Percentiles rank a stretch among this genome's conserved stretches.
phyloP scores from a whole-genome alignment of 176 grass and related monocot genomes.

The Hyparrhenia diplandra region DNA sequence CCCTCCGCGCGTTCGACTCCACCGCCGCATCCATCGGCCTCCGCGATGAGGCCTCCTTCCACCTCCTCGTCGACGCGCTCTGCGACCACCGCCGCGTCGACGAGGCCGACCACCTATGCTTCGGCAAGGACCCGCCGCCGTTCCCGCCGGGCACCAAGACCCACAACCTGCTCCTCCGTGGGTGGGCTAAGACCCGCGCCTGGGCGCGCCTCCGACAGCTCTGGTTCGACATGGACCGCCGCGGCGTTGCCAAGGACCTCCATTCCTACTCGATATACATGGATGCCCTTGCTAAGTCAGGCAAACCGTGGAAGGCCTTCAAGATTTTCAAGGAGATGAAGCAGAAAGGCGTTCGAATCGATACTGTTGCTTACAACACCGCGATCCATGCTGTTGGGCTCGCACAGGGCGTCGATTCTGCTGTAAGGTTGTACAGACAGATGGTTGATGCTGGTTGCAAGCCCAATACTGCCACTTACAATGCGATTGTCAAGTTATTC shows the following conservation, averaged over 20 bases:
- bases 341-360: conserved; percentile 39
- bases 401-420: conserved; percentile 61
- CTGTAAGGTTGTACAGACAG: conserved; percentile 54
- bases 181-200: conserved; percentile 65
- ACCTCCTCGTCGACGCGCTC: conserved; percentile 75
- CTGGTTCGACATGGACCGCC: conserved; percentile 86
- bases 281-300: conserved; percentile 69
- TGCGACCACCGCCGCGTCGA: conserved; percentile 75
- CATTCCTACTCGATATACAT: conserved; percentile 97
- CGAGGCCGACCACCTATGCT: conserved; percentile 73
- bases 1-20: conserved; percentile 37
- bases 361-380: conserved; percentile 69
- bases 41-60: conserved; percentile 60
- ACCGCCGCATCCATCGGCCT: conserved; percentile 31
- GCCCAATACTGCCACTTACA: conserved; percentile 67
- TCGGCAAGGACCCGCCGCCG: conserved; percentile 35
- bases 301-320: conserved; percentile 83
- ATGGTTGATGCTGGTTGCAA: conserved; percentile 67
- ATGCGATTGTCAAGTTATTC: conserved; percentile 66
- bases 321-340: conserved; percentile 84
- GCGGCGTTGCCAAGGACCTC: conserved; percentile 67
- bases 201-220: conserved; percentile 62
- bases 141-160: conserved; percentile 64
- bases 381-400: conserved; percentile 72
- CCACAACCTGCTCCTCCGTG: conserved; percentile 81